Percentiles rank a stretch among this genome's conserved stretches.
Evolutionary conservation across 169 alveolate genomes (phyloP).

Genomic region (Babesia ovis): DNA sequence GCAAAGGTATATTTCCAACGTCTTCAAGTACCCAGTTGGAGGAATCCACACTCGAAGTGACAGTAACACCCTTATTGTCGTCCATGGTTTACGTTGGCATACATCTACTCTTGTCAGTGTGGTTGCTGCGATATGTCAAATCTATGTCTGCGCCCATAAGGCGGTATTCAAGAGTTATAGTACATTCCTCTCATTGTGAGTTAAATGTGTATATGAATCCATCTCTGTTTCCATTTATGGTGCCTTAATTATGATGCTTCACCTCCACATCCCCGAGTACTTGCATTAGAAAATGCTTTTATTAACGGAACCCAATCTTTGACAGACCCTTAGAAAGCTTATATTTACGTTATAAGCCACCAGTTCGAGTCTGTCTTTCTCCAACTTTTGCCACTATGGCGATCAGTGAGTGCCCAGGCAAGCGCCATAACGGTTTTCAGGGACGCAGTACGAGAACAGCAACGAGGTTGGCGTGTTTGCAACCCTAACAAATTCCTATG

Average conservation of each 20-base stretch:
- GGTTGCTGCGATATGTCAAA: background rate
- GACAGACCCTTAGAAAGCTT: background rate
- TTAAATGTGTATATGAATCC: background rate
- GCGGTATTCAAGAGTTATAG: background rate
- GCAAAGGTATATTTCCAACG: conserved; percentile 1
- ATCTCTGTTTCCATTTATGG: background rate
- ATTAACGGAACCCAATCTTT: background rate
- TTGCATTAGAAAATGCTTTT: conserved; percentile 7
- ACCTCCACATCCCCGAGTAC: conserved; percentile 1
- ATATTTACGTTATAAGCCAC: background rate
- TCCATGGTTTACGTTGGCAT: background rate
- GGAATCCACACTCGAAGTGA: background rate
- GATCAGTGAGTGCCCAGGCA: conserved; percentile 34
- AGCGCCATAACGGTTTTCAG: conserved; percentile 21
- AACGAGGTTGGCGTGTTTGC: conserved; percentile 98
- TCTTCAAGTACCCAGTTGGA: conserved; percentile 39
- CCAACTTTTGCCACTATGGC: conserved; percentile 43
- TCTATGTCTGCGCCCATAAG: background rate
- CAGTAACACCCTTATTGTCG: background rate
- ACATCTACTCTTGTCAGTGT: background rate
- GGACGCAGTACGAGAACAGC: conserved; percentile 93
- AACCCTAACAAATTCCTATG: conserved; percentile 93
- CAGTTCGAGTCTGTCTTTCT: background rate
- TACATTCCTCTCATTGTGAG: background rate
- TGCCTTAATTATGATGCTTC: background rate